Evolutionary conservation across 2,329 filamentous ascomycete species (phyloP), one percentile per base, ranked within the genome.

Genomic region (Atkinsonella hypoxylon): DNA sequence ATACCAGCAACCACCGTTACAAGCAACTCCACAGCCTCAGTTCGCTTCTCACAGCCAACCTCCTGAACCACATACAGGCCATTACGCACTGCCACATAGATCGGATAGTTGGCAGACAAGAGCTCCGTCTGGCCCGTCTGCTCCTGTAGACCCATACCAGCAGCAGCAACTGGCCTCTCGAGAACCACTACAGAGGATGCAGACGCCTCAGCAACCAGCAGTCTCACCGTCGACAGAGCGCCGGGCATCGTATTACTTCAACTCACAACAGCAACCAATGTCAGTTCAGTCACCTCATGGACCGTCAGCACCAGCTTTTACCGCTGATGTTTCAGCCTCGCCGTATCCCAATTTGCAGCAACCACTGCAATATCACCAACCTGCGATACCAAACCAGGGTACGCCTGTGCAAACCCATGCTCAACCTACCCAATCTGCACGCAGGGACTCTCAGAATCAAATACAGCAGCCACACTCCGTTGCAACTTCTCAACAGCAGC

Each of bases 241-340:
- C 1, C 77, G 71, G 52, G 70, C 75, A 11, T 72, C 74, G 10
- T 83, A 78, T 58, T 85, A 84, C 62, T 80, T 78, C 58, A 73
- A 67, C 55, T 64, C 66, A 51, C 65, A 69, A 47, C 64, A 68
- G 43, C 50, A 45, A 17, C 46, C 45, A 26, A 8, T 36, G 22
- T 56, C 61, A 1, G 56, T 54, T 12, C 61, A 61, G 26, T 54
- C 62, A 4, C 57, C 66, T 58, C 53, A 67, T 61, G 62, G 62
- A 57, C 62, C 70, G 10, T 65, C 70, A 3, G 64, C 69, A 2
- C 63, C 65, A 1, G 67, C 65, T 2, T 63, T 67, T 7, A 64
- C 66, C 4, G 57, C 69, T 9, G 77, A 79, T 45, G 58, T 67
- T 0, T 59, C 61, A 3, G 62, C 68, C n/a, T 76, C 76, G 3